Conservation (phyloP, 2,329 filamentous ascomycete genomes). For the Claviceps purpurea region DNA sequence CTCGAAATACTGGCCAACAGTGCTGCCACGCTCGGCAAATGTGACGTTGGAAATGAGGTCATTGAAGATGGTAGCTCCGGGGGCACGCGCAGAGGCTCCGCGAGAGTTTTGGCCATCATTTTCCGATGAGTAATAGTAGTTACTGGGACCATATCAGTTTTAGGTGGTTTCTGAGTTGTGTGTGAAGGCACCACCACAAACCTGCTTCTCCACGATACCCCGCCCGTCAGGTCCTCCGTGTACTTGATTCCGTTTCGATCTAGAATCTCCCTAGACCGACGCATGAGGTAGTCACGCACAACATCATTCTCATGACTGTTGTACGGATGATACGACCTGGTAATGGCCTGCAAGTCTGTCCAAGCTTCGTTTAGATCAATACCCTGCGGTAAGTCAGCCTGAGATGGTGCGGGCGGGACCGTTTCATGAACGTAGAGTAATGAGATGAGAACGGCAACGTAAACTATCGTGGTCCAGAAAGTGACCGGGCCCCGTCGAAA, state of each 20-base stretch:
- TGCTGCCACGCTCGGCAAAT: conserved; percentile 20
- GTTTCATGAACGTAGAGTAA: conserved; percentile 63
- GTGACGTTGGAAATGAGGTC: conserved; percentile 71
- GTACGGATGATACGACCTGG: conserved; percentile 69
- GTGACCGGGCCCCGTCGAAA: conserved; percentile 76
- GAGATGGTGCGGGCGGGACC: conserved; percentile 52
- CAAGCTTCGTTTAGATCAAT: conserved; percentile 78
- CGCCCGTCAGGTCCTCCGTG: conserved; percentile 25
- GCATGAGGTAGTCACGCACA: conserved; percentile 63
- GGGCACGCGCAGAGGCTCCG: conserved; percentile 5
- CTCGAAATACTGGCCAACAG: conserved; percentile 66
- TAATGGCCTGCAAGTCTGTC: conserved; percentile 67
- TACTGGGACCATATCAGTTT: background rate
- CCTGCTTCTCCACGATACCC: conserved; percentile 13
- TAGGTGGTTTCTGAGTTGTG: background rate
- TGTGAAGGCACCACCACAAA: background rate
- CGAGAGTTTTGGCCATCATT: background rate
- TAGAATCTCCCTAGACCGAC: conserved; percentile 57
- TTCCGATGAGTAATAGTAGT: conserved; percentile 1
- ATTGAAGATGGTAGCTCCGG: conserved; percentile 55
- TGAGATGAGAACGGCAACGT: conserved; percentile 63
- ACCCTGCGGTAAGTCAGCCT: conserved; percentile 36
- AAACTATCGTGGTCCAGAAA: conserved; percentile 61
- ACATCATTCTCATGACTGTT: conserved; percentile 75
- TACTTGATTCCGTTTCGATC: conserved; percentile 42